Conservation (phyloP, 352 stramenopile species). For the Globisporangium nodosum region DNA sequence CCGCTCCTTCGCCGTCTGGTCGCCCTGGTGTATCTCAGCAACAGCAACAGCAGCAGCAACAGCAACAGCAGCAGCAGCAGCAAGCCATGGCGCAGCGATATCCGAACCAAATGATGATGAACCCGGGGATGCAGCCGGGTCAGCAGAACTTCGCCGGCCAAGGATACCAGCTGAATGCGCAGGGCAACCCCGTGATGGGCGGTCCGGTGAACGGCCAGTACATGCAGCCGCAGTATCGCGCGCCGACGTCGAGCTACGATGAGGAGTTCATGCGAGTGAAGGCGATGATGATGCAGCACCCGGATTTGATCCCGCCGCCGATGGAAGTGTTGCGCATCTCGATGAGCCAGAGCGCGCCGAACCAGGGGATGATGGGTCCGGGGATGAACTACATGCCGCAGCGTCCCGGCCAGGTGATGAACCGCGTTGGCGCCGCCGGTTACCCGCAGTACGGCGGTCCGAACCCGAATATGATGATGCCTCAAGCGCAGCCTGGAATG, state of each 20-base stretch:
- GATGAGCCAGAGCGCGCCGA: slow-evolving; percentile 61
- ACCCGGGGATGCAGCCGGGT: slow-evolving; percentile 33
- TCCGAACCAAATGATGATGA: slow-evolving; percentile 74
- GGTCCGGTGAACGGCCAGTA: slow-evolving; percentile 39
- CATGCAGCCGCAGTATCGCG: slow-evolving; percentile 64
- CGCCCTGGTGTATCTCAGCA: slow-evolving; percentile 15
- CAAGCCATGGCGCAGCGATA: slow-evolving; percentile 31
- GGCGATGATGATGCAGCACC: slow-evolving; percentile 87
- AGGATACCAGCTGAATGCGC: slow-evolving; percentile 58
- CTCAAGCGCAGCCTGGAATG: slow-evolving; percentile 30
- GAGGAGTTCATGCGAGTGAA: slow-evolving; percentile 85
- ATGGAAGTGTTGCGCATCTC: slow-evolving; percentile 85
- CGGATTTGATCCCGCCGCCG: slow-evolving; percentile 78
- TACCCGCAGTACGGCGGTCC: slow-evolving; percentile 55
- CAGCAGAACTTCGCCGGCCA: slow-evolving; percentile 32
- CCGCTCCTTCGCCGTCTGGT: slow-evolving; percentile 16
- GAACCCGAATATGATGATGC: slow-evolving; percentile 69
- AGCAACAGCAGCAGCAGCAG: slow-evolving; percentile 28
- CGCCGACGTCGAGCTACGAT: slow-evolving; percentile 67
- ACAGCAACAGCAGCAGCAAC: slow-evolving; percentile 20
- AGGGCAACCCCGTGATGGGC: slow-evolving; percentile 27
- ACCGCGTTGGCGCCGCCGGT: slow-evolving; percentile 33
- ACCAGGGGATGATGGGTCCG: slow-evolving; percentile 53
- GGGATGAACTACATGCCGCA: slow-evolving; percentile 64
- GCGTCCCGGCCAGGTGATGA: slow-evolving; percentile 53